A percentile compares a stretch with the other conserved stretches of the same genome.
phyloP scores from a whole-genome alignment of 495 filamentous ascomycete genomes.

The Bathelium albidoporum region DNA sequence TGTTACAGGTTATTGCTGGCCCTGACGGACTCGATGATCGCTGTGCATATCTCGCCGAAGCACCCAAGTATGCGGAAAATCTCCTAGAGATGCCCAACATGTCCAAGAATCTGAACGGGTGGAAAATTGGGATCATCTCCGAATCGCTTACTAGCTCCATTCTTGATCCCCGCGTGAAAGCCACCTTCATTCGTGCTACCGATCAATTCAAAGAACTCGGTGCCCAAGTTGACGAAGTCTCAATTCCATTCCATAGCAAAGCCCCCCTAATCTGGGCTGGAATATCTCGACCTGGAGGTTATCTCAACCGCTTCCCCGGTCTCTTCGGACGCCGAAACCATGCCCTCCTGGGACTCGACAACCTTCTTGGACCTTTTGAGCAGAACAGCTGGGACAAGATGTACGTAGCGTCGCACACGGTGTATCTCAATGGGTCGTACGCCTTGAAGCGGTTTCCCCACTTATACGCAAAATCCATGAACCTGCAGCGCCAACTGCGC shows the following conservation, averaged over 20 bases:
- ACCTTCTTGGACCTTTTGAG: slow-evolving; percentile 32
- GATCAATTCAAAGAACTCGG: slow-evolving; percentile 41
- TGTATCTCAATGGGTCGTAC: slow-evolving; percentile 27
- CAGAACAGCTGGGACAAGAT: slow-evolving; percentile 32
- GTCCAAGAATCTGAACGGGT: slow-evolving; percentile 34
- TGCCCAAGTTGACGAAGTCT: slow-evolving; percentile 42
- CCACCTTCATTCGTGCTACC: slow-evolving; percentile 35
- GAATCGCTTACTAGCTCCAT: slow-evolving; percentile 40
- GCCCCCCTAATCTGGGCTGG: slow-evolving; percentile 43
- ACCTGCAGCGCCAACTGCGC: slow-evolving; percentile 34
- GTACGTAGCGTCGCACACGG: slow-evolving; percentile 18
- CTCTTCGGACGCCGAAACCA: slow-evolving; percentile 33
- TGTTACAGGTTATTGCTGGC: slow-evolving; percentile 44
- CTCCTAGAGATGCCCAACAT: slow-evolving; percentile 18
- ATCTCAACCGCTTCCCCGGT: slow-evolving; percentile 33
- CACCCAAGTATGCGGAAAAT: slow-evolving; percentile 30
- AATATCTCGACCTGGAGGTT: slow-evolving; percentile 35
- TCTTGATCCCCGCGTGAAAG: slow-evolving; percentile 35
- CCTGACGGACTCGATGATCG: slow-evolving; percentile 50
- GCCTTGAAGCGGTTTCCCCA: slow-evolving; percentile 21
- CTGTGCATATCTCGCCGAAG: slow-evolving; percentile 15
- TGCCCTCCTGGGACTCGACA: slow-evolving; percentile 35
- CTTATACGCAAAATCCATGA: slow-evolving; percentile 33
- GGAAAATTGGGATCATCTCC: slow-evolving; percentile 43
- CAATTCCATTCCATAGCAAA: slow-evolving; percentile 41